Conservation (phyloP, 1,284 basidiomycete species). For the Heterobasidion annosum region DNA sequence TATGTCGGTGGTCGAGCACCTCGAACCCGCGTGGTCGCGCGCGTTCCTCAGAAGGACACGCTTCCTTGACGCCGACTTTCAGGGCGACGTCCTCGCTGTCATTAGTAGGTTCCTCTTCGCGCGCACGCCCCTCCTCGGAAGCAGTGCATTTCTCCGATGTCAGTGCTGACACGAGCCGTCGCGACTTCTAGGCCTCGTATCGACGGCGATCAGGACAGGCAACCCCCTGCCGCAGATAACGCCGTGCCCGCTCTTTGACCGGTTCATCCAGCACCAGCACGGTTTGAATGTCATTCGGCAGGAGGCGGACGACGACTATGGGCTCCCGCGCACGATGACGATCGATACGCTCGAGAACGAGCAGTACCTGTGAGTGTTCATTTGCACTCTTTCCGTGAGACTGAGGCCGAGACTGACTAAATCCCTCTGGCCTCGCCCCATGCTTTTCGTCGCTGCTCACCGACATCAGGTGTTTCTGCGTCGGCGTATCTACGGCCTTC, state of each 20-base stretch:
- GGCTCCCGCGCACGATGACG: constrained; percentile 54
- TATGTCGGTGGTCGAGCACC: constrained; percentile 51
- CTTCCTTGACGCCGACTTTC: constrained; percentile 72
- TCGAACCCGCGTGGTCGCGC: constrained; percentile 65
- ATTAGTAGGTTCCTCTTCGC: constrained; percentile 41
- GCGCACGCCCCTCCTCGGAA: background rate
- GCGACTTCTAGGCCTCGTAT: constrained; percentile 44
- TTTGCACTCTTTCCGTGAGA: background rate
- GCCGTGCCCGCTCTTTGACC: constrained; percentile 72
- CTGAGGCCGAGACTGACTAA: background rate
- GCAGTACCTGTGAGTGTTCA: constrained; percentile 51
- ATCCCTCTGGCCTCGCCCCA: background rate
- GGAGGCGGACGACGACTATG: constrained; percentile 62
- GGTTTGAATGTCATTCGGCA: constrained; percentile 57
- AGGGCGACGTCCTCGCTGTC: constrained; percentile 77
- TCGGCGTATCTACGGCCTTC: constrained; percentile 67
- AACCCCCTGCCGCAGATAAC: constrained; percentile 80
- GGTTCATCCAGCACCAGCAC: constrained; percentile 56
- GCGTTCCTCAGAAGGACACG: constrained; percentile 72
- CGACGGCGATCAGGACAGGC: constrained; percentile 67
- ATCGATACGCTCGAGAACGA: constrained; percentile 59
- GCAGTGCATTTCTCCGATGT: background rate
- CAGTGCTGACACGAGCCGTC: background rate
- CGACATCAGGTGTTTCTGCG: constrained; percentile 51
- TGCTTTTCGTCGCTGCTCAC: no score